phyloP scores from a whole-genome alignment of 768 basidiomycete species.

The Gloeostereum incarnatum region DNA sequence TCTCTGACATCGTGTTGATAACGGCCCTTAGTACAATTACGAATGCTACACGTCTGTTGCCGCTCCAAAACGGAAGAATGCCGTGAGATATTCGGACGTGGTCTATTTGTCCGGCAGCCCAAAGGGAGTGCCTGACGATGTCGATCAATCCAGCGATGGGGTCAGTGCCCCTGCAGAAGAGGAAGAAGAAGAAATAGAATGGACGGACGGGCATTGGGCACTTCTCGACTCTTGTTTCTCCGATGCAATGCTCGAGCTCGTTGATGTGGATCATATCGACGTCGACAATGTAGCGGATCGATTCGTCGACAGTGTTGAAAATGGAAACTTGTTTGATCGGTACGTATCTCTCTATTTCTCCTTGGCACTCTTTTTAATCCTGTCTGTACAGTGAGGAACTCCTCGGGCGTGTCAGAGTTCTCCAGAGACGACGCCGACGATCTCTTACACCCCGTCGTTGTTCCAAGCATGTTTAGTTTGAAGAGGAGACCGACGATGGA shows the following conservation, averaged over 20 bases:
- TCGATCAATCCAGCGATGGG: conserved; percentile 39
- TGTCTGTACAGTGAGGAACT: neutral
- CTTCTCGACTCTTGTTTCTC: neutral
- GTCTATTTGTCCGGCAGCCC: conserved; percentile 51
- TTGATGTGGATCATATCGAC: neutral
- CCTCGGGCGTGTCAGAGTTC: neutral
- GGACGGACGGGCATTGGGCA: neutral
- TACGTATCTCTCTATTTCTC: neutral
- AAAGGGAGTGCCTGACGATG: no score
- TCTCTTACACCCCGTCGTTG: neutral
- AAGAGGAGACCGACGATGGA: neutral
- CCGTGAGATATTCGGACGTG: conserved; percentile 32
- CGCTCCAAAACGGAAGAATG: conserved; percentile 25
- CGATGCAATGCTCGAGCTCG: neutral
- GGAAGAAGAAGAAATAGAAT: conserved; percentile 20
- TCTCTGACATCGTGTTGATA: conserved; percentile 2
- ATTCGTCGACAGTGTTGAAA: no score
- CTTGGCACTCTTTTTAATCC: neutral
- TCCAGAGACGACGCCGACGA: neutral
- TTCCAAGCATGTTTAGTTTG: neutral
- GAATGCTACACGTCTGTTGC: conserved; percentile 62
- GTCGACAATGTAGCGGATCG: conserved; percentile 1
- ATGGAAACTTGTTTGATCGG: neutral
- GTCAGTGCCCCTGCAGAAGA: conserved; percentile 51
- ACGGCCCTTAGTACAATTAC: conserved; percentile 58